Conservation (phyloP, 495 filamentous ascomycete species). For the Aeminium ludgeri region DNA sequence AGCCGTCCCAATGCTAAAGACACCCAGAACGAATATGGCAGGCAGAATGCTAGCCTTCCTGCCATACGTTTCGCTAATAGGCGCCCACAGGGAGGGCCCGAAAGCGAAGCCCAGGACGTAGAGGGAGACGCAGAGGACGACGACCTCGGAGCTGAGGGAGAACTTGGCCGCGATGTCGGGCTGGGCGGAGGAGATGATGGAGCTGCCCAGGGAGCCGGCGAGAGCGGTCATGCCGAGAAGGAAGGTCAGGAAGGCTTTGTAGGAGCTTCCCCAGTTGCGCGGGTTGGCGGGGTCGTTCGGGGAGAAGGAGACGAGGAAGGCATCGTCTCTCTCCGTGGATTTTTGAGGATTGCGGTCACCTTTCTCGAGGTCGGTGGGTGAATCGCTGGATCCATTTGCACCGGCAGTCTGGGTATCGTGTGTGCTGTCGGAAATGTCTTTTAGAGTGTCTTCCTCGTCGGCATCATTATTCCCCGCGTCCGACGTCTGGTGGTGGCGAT, state of each 20-base stretch:
- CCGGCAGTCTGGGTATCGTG: too few relatives aligned
- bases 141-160: constrained; percentile 24
- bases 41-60: constrained; percentile 29
- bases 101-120: constrained; percentile 23
- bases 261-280: constrained; percentile 28
- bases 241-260: constrained; percentile 35
- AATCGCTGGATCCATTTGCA: too few relatives aligned
- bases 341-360: too few relatives aligned
- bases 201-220: constrained; percentile 32
- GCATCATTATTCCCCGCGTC: too few relatives aligned
- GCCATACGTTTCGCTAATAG: constrained; percentile 30
- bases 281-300: constrained; percentile 24
- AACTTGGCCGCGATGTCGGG: constrained; percentile 25
- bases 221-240: constrained; percentile 35
- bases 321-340: too few relatives aligned
- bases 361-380: too few relatives aligned
- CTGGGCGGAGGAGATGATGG: constrained; percentile 34
- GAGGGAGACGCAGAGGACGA: constrained; percentile 20
- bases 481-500: too few relatives aligned
- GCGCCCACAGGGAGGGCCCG: constrained; percentile 27
- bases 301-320: constrained; percentile 13
- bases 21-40: constrained; percentile 27
- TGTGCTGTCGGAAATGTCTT: too few relatives aligned
- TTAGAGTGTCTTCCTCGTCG: too few relatives aligned
- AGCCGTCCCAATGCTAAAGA: constrained; percentile 27